Conservation (phyloP, 257 asterid species). For the Jacaranda copaia region DNA sequence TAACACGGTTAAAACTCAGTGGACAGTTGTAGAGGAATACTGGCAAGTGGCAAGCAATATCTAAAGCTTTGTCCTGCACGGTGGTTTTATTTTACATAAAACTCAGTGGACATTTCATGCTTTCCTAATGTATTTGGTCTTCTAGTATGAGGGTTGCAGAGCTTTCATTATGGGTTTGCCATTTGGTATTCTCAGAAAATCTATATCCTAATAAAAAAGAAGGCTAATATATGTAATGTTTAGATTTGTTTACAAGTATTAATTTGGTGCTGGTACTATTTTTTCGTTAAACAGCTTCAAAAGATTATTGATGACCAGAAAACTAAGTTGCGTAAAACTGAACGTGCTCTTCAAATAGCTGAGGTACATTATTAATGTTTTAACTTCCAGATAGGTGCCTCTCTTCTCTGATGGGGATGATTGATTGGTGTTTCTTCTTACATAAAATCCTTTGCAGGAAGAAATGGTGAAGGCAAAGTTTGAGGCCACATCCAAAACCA, state of each 20-base stretch:
- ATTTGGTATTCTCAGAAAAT: too few relatives aligned
- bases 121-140: neutral
- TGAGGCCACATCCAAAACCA: conserved; percentile 61
- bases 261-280: neutral
- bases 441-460: conserved; percentile 55
- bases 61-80: neutral
- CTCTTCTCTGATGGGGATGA: conserved; percentile 5
- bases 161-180: too few relatives aligned
- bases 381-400: conserved; percentile 11
- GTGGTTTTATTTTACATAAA: neutral
- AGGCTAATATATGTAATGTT: neutral
- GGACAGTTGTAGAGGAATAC: neutral
- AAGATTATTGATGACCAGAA: conserved; percentile 63
- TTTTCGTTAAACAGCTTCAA: conserved; percentile 61
- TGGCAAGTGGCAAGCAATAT: neutral
- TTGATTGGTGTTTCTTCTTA: conserved; percentile 10
- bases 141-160: neutral
- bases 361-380: conserved; percentile 56
- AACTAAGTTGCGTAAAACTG: conserved; percentile 75
- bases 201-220: neutral
- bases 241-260: neutral
- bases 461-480: conserved; percentile 77
- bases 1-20: neutral
- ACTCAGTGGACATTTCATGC: neutral
- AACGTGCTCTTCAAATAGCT: conserved; percentile 87